Conservation (phyloP, 371 early-diverging fungal species). For the Syncephalastrum sp. region DNA sequence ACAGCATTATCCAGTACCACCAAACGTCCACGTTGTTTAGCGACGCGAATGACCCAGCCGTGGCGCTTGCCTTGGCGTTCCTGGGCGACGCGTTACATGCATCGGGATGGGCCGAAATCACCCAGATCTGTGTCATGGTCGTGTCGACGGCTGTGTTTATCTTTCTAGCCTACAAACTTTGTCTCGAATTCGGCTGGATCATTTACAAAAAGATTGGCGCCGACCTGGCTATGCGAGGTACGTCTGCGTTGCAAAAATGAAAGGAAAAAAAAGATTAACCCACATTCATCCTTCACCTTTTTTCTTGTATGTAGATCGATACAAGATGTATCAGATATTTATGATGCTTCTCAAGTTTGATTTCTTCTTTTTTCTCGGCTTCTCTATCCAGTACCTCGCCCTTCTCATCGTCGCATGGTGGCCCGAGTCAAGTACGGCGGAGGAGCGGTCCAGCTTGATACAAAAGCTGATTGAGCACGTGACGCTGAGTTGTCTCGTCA, state of each 20-base stretch:
- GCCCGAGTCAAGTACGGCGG: constrained; percentile 41
- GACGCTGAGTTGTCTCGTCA: constrained; percentile 71
- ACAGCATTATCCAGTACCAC: constrained; percentile 46
- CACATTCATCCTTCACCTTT: too few relatives aligned
- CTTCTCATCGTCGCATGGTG: constrained; percentile 65
- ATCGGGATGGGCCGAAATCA: constrained; percentile 47
- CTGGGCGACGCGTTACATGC: constrained; percentile 35
- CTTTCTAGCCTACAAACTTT: constrained; percentile 47
- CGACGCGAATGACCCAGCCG: constrained; percentile 21
- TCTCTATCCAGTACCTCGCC: constrained; percentile 82
- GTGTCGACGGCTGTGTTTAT: constrained; percentile 30
- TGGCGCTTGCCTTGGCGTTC: constrained; percentile 19
- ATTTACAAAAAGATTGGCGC: constrained; percentile 95
- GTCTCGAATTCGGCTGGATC: constrained; percentile 71
- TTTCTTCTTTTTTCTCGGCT: constrained; percentile 84
- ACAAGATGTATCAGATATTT: constrained; percentile 84
- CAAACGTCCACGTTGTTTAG: constrained; percentile 43
- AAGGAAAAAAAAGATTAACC: too few relatives aligned
- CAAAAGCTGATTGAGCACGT: constrained; percentile 60
- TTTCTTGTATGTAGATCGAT: constrained; percentile 52
- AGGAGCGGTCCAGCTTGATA: constrained; percentile 52
- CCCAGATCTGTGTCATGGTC: constrained; percentile 43
- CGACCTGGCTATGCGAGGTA: constrained; percentile 81
- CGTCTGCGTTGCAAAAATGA: too few relatives aligned
- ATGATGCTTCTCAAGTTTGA: constrained; percentile 87